Percentiles rank a stretch among this genome's conserved stretches.
These are phyloP conservation scores for Euryodendron excelsum DNA, from an alignment of 148 eudicot species.

Conservation along the genomic window DNA sequence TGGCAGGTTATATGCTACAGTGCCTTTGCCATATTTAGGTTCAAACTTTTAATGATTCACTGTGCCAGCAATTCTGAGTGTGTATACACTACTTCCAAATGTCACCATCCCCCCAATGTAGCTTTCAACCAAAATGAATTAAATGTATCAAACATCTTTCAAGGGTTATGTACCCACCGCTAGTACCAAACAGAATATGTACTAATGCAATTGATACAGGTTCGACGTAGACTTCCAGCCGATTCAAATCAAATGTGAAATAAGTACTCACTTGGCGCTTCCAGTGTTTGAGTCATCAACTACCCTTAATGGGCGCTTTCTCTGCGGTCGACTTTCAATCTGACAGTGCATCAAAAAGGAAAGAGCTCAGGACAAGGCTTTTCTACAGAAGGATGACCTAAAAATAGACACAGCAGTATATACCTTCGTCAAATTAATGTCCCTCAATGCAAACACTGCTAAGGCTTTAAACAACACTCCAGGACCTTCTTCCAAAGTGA, in stretches of 20 bases:
- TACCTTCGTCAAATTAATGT: slow-evolving; percentile 49
- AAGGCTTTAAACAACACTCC: slow-evolving; percentile 53
- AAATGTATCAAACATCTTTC: neutral
- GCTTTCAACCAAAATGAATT: neutral
- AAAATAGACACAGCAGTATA: too few relatives aligned
- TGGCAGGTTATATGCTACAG: neutral
- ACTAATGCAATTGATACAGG: neutral
- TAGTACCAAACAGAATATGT: neutral
- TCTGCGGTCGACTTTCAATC: slow-evolving; percentile 58
- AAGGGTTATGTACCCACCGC: neutral
- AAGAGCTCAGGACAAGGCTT: neutral
- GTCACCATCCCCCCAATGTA: neutral
- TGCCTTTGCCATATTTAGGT: neutral
- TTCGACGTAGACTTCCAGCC: neutral
- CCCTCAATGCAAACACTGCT: slow-evolving; percentile 50
- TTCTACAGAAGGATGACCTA: neutral
- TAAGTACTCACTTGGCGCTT: slow-evolving; percentile 23
- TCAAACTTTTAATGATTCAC: neutral
- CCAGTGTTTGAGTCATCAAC: slow-evolving; percentile 29
- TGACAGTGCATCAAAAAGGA: slow-evolving; percentile 11
- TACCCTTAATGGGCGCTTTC: slow-evolving; percentile 29
- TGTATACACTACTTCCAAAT: neutral
- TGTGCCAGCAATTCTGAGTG: neutral
- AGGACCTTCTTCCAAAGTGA: slow-evolving; percentile 53
- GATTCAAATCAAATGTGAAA: neutral